Evolutionary conservation across 768 basidiomycete species (phyloP).

Genomic region (Tulasnella sp.): DNA sequence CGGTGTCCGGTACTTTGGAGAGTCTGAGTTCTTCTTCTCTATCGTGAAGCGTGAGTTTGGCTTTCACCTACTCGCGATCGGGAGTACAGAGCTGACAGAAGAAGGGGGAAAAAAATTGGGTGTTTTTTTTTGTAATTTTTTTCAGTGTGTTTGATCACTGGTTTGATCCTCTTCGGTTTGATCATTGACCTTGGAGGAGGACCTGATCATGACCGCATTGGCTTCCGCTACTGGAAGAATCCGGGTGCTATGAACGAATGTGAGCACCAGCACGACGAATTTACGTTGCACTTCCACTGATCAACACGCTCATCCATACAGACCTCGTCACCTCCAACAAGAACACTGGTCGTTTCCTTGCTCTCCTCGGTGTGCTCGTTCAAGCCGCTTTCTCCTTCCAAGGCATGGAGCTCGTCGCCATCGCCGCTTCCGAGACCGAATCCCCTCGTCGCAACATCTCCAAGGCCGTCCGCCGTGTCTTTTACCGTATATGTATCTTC

Average conservation of each 20-base stretch:
- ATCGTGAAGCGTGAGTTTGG: slow-evolving; percentile 46
- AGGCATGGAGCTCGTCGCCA: slow-evolving; percentile 59
- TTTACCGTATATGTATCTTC: slow-evolving; percentile 71
- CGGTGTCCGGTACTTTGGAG: slow-evolving; percentile 63
- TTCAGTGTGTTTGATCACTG: slow-evolving; percentile 27
- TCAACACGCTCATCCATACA: background rate
- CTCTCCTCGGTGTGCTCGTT: slow-evolving; percentile 34
- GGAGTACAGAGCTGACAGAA: too few species aligned
- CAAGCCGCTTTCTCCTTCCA: slow-evolving; percentile 65
- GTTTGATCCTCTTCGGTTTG: slow-evolving; percentile 33
- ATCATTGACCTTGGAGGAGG: slow-evolving; percentile 49
- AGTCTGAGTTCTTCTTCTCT: slow-evolving; percentile 59
- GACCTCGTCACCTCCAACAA: slow-evolving; percentile 8
- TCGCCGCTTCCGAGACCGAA: slow-evolving; percentile 64
- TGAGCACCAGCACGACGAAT: slow-evolving; percentile 15
- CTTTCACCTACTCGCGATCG: too few species aligned
- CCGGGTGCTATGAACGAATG: slow-evolving; percentile 20
- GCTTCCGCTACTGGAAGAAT: slow-evolving; percentile 31
- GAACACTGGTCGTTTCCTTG: slow-evolving; percentile 31
- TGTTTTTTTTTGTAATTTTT: slow-evolving; percentile 23
- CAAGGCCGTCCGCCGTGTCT: slow-evolving; percentile 64
- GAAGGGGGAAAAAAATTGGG: too few species aligned
- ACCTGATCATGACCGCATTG: slow-evolving; percentile 41
- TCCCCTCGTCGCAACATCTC: slow-evolving; percentile 70
- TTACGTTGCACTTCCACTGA: background rate